Conservation (phyloP, 768 basidiomycete species). For the Rhizopogon roseolus region DNA sequence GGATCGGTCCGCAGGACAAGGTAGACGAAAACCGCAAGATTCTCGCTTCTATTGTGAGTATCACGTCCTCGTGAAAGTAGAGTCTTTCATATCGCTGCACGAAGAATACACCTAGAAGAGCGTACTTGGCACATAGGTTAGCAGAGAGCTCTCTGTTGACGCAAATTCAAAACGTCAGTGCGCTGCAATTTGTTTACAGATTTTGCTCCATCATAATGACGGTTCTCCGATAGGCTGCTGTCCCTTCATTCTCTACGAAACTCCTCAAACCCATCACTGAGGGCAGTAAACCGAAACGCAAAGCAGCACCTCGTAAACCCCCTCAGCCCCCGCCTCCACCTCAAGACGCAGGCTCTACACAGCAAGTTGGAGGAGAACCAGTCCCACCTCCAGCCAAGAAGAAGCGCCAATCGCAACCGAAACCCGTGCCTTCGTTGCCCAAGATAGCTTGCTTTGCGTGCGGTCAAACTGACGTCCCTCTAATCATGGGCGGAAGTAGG, state of each 20-base stretch:
- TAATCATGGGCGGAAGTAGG: constrained; percentile 75
- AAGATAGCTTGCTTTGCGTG: constrained; percentile 56
- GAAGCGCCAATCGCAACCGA: constrained; percentile 32
- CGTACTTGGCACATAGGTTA: constrained; percentile 55
- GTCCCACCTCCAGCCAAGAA: constrained; percentile 32
- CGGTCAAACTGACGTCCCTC: constrained; percentile 63
- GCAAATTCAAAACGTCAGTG: constrained; percentile 55
- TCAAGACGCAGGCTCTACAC: neutral
- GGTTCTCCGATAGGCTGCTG: constrained; percentile 31
- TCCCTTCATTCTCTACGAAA: constrained; percentile 49
- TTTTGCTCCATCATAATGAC: neutral
- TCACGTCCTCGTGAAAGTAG: neutral
- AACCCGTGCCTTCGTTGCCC: constrained; percentile 30
- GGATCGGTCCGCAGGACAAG: constrained; percentile 55
- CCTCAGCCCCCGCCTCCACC: neutral
- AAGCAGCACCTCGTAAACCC: constrained; percentile 26
- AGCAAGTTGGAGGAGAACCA: constrained; percentile 14
- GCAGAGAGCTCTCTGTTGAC: constrained; percentile 49
- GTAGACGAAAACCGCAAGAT: constrained; percentile 43
- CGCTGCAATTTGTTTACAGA: neutral
- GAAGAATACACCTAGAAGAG: constrained; percentile 39
- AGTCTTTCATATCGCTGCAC: constrained; percentile 1
- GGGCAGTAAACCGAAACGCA: constrained; percentile 33
- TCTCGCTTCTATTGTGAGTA: constrained; percentile 41
- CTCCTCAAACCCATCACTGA: constrained; percentile 45